Evolutionary conservation across 2,329 filamentous ascomycete genomes (phyloP).

Genomic region (Triangularia verruculosa): DNA sequence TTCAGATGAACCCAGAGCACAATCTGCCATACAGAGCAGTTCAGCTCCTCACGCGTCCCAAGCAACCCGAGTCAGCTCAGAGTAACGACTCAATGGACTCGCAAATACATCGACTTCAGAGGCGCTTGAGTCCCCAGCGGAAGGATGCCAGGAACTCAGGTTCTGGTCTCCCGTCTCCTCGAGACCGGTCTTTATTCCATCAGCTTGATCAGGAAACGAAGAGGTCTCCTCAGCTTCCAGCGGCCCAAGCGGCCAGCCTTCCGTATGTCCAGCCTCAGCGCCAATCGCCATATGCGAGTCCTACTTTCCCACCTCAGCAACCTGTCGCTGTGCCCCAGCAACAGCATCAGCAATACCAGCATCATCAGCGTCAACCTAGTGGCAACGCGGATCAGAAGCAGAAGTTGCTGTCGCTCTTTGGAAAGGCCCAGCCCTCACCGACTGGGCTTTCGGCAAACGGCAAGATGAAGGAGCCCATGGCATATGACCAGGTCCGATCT

Average conservation of each 20-base stretch:
- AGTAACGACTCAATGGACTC: slow-evolving; percentile 15
- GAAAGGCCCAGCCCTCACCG: slow-evolving; percentile 40
- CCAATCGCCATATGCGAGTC: slow-evolving; percentile 28
- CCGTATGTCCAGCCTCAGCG: slow-evolving; percentile 20
- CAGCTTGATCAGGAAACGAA: slow-evolving; percentile 21
- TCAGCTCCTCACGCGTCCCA: slow-evolving; percentile 38
- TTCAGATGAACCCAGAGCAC: slow-evolving; percentile 36
- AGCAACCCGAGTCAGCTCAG: slow-evolving; percentile 25
- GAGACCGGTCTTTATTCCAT: slow-evolving; percentile 17
- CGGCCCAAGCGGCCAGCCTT: slow-evolving; percentile 16
- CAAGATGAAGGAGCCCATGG: slow-evolving; percentile 27
- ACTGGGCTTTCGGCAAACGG: slow-evolving; percentile 23
- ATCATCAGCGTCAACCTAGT: slow-evolving; percentile 35
- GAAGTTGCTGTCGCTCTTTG: slow-evolving; percentile 61
- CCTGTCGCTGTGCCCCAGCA: not conserved
- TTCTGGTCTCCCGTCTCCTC: slow-evolving; percentile 23
- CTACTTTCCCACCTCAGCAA: slow-evolving; percentile 10
- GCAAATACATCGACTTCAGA: slow-evolving; percentile 24
- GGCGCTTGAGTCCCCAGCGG: slow-evolving; percentile 24
- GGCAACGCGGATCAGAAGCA: slow-evolving; percentile 43
- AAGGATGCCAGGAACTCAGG: slow-evolving; percentile 19
- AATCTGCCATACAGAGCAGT: slow-evolving; percentile 41
- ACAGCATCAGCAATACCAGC: slow-evolving; percentile 27
- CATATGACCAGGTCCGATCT: slow-evolving; percentile 25
- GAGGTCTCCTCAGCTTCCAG: slow-evolving; percentile 18